phyloP scores from a whole-genome alignment of 169 alveolate genomes.

The Cryptosporidium canis region DNA sequence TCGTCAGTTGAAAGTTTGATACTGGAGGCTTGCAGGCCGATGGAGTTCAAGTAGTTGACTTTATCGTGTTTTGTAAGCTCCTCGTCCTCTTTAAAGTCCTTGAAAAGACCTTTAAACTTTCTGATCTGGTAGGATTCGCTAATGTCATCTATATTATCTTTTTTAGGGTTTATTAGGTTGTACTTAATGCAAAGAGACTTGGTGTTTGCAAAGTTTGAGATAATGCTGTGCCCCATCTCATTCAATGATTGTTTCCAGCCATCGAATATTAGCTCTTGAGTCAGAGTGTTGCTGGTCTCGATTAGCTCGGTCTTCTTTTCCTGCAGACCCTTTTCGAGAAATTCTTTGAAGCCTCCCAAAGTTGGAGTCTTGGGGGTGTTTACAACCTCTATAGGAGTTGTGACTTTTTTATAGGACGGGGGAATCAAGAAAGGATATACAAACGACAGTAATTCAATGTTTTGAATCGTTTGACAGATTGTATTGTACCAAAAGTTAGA shows the following conservation, averaged over 20 bases:
- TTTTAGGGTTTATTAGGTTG: slow-evolving; percentile 5
- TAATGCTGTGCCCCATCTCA: slow-evolving; percentile 23
- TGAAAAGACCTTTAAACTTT: slow-evolving; percentile 49
- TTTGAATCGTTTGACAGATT: slow-evolving; percentile 65
- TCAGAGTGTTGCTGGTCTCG: background rate
- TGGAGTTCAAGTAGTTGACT: slow-evolving; percentile 15
- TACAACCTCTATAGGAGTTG: background rate
- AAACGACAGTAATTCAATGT: slow-evolving; percentile 24
- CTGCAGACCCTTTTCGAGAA: slow-evolving; percentile 6
- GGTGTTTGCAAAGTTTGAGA: background rate
- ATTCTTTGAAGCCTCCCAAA: slow-evolving; percentile 32
- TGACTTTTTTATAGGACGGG: slow-evolving; percentile 3
- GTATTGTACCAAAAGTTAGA: slow-evolving; percentile 63
- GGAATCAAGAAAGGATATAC: slow-evolving; percentile 49
- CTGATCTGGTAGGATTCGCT: slow-evolving; percentile 59
- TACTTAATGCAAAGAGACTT: slow-evolving; percentile 29
- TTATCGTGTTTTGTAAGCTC: slow-evolving; percentile 38
- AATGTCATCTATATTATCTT: slow-evolving; percentile 17
- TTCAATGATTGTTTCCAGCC: slow-evolving; percentile 40
- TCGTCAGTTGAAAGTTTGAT: slow-evolving; percentile 58
- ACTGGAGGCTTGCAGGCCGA: background rate
- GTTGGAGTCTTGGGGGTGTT: slow-evolving; percentile 39
- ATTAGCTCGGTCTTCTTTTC: slow-evolving; percentile 11
- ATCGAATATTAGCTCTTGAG: slow-evolving; percentile 48
- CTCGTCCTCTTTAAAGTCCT: slow-evolving; percentile 18